Percentiles rank a stretch among this genome's conserved stretches.
Evolutionary conservation across 345 rosid genomes (phyloP).

Genomic region (Populus euphratica): DNA sequence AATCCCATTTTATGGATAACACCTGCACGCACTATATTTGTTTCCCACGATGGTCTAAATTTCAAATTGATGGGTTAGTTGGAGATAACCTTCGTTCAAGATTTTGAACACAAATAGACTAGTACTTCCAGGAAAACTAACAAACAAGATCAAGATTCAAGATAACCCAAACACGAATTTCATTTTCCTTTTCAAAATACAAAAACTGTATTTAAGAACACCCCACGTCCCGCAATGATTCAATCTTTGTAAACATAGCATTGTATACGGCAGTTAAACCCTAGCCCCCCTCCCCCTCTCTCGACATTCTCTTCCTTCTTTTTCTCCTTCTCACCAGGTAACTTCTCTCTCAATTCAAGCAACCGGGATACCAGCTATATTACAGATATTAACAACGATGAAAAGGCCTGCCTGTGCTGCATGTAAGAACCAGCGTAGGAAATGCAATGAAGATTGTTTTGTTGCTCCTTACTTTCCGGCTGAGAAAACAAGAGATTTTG

Average conservation of each 20-base stretch:
- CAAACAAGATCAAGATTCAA: neutral
- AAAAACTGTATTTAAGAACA: neutral
- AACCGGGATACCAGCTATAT: neutral
- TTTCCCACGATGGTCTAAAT: neutral
- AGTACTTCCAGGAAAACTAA: neutral
- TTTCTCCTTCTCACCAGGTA: neutral
- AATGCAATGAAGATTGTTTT: conserved; percentile 32
- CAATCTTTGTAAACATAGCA: neutral
- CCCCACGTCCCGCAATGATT: neutral
- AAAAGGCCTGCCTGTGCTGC: conserved; percentile 40
- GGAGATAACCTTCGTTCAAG: neutral
- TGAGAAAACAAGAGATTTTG: conserved; percentile 21
- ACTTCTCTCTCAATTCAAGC: neutral
- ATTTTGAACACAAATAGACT: neutral
- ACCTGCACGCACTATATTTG: no score
- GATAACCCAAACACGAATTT: neutral
- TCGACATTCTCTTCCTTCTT: neutral
- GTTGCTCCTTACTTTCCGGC: conserved; percentile 48
- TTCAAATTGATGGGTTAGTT: neutral
- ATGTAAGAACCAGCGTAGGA: conserved; percentile 42
- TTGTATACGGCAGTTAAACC: neutral
- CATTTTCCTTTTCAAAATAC: neutral
- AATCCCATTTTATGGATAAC: no score
- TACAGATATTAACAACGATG: neutral
- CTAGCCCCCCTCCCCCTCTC: neutral